A percentile compares a stretch with the other conserved stretches of the same genome.
phyloP scores from a whole-genome alignment of 2,329 filamentous ascomycete genomes.

The Cladosporium sp. region DNA sequence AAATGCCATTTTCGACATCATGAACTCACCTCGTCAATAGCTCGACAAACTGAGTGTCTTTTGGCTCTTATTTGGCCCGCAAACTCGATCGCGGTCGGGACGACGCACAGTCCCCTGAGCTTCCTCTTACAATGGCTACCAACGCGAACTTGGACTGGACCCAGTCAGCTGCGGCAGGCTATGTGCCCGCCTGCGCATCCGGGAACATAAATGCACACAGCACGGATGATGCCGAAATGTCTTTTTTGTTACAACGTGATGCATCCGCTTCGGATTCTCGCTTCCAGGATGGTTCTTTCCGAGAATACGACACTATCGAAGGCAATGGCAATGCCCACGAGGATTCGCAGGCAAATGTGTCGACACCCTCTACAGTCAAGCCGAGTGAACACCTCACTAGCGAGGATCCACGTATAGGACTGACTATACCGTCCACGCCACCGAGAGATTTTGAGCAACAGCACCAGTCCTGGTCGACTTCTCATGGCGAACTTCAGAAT shows the following conservation, averaged over 20 bases:
- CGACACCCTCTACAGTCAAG: too few relatives aligned
- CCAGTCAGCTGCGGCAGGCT: background rate
- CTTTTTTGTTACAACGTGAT: background rate
- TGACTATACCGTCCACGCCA: too few relatives aligned
- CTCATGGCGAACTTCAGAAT: too few relatives aligned
- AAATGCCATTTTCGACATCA: too few relatives aligned
- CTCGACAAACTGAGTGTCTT: too few relatives aligned
- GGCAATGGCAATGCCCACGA: background rate
- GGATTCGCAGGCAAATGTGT: background rate
- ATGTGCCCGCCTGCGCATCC: background rate
- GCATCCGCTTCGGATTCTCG: background rate
- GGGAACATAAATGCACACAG: background rate
- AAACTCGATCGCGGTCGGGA: too few relatives aligned
- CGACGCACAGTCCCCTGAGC: background rate
- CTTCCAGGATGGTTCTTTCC: background rate
- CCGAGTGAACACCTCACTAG: too few relatives aligned
- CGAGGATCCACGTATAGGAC: too few relatives aligned
- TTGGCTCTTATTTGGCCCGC: too few relatives aligned
- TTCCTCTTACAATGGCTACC: constrained; percentile 2
- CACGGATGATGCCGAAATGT: background rate
- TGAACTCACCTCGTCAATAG: too few relatives aligned
- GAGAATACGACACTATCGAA: background rate
- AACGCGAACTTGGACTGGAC: constrained; percentile 8
- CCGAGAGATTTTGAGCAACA: too few relatives aligned
- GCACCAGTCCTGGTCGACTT: too few relatives aligned